These are phyloP conservation scores for Hypoxylon trugodes DNA, from an alignment of 495 filamentous ascomycete genomes.

Conservation along the genomic window DNA sequence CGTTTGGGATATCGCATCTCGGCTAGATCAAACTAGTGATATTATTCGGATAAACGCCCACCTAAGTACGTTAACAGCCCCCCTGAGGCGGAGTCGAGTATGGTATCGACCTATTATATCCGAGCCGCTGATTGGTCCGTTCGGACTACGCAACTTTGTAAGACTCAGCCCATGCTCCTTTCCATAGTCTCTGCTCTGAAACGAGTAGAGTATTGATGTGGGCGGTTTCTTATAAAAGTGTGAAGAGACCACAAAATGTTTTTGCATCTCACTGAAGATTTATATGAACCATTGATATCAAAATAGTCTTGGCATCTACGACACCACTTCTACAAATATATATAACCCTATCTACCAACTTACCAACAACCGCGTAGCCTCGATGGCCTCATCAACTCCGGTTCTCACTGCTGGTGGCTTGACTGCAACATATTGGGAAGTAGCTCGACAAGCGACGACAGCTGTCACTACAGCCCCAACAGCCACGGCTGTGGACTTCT, in stretches of 20 bases:
- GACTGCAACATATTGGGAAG: neutral
- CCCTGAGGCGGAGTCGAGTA: constrained; percentile 11
- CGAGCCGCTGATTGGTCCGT: constrained; percentile 18
- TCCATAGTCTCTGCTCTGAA: neutral
- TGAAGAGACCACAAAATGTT: neutral
- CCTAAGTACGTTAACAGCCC: too few relatives aligned
- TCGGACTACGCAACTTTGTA: constrained; percentile 23
- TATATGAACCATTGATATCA: too few relatives aligned
- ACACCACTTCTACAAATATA: too few relatives aligned
- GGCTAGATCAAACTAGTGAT: too few relatives aligned
- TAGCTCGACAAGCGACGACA: constrained; percentile 9
- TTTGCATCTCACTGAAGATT: too few relatives aligned
- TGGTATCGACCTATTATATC: neutral
- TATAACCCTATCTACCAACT: too few relatives aligned
- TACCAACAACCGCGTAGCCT: neutral
- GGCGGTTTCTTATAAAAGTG: neutral
- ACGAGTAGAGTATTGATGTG: neutral
- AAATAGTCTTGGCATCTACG: too few relatives aligned
- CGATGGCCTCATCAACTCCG: constrained; percentile 16
- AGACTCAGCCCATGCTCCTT: constrained; percentile 10
- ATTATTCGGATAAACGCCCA: too few relatives aligned
- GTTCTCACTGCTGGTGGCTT: neutral
- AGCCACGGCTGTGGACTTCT: constrained; percentile 19
- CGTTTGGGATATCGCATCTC: too few relatives aligned
- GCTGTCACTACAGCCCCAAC: constrained; percentile 6